Conservation (phyloP, 2,329 filamentous ascomycete species). For the Sporothrix phasma region DNA sequence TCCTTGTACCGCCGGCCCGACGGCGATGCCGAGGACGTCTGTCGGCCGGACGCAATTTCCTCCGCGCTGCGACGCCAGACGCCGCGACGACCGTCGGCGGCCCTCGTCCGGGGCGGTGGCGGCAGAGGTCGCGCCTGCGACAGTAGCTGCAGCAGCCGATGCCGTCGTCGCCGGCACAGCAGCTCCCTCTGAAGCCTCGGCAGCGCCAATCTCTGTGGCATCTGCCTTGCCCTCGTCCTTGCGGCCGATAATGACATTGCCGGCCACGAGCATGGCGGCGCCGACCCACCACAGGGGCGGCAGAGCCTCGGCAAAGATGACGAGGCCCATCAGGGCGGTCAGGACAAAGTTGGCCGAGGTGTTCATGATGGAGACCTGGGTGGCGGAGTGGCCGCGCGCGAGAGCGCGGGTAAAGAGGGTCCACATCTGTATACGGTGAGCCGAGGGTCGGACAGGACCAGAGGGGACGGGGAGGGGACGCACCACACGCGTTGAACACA, state of each 20-base stretch:
- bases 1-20: background rate
- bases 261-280: slow-evolving; percentile 59
- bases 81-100: background rate
- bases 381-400: slow-evolving; percentile 63
- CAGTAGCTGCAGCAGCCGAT: background rate
- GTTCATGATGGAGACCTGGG: slow-evolving; percentile 73
- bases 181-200: background rate
- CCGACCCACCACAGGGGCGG: slow-evolving; percentile 70
- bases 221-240: slow-evolving; percentile 43
- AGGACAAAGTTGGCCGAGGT: slow-evolving; percentile 74
- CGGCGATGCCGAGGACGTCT: background rate
- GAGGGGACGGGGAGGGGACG: background rate
- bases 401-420: slow-evolving; percentile 70
- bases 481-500: slow-evolving; percentile 60
- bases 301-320: slow-evolving; percentile 61
- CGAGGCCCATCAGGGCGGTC: slow-evolving; percentile 59
- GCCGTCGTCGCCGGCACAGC: background rate
- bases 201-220: slow-evolving; percentile 32
- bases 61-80: background rate
- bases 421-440: slow-evolving; percentile 54
- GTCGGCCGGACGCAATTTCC: background rate
- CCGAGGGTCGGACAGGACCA: background rate
- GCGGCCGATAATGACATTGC: slow-evolving; percentile 67
- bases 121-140: too few species aligned
- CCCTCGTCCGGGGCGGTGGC: background rate